Conservation (phyloP, 805 yeast species). For the Candida succiphila region DNA sequence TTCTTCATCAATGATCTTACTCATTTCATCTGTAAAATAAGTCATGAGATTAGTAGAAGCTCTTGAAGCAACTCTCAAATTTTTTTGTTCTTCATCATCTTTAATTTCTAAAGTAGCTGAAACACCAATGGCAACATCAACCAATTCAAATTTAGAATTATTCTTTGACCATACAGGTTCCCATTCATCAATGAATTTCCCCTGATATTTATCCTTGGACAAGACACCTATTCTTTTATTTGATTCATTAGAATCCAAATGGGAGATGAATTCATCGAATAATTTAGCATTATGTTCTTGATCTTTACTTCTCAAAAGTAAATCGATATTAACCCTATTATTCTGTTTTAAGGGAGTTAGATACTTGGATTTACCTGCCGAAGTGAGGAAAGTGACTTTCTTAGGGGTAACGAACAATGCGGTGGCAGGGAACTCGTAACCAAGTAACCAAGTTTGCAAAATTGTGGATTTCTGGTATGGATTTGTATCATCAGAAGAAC, state of each 20-base stretch:
- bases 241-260: slow-evolving; percentile 31
- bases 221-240: slow-evolving; percentile 52
- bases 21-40: slow-evolving; percentile 79
- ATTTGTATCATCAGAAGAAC: slow-evolving; percentile 79
- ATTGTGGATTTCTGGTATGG: slow-evolving; percentile 85
- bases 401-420: slow-evolving; percentile 54
- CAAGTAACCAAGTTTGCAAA: slow-evolving; percentile 83
- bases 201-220: slow-evolving; percentile 67
- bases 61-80: slow-evolving; percentile 61
- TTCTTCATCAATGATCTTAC: slow-evolving; percentile 80
- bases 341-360: slow-evolving; percentile 45
- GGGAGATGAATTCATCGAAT: slow-evolving; percentile 46
- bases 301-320: slow-evolving; percentile 78
- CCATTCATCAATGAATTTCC: slow-evolving; percentile 85
- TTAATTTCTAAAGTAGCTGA: slow-evolving; percentile 60
- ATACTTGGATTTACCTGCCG: slow-evolving; percentile 79
- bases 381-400: slow-evolving; percentile 58
- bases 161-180: slow-evolving; percentile 25
- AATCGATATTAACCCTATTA: slow-evolving; percentile 27
- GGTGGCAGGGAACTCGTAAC: slow-evolving; percentile 95
- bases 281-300: slow-evolving; percentile 60
- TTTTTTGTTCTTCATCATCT: slow-evolving; percentile 67
- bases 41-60: slow-evolving; percentile 74
- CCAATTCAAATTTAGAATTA: slow-evolving; percentile 28
- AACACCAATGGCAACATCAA: slow-evolving; percentile 44